Evolutionary conservation across 1,139 yeast species (phyloP), one percentile per base, ranked within the genome.

Genomic region (Taphrina wiesneri): DNA sequence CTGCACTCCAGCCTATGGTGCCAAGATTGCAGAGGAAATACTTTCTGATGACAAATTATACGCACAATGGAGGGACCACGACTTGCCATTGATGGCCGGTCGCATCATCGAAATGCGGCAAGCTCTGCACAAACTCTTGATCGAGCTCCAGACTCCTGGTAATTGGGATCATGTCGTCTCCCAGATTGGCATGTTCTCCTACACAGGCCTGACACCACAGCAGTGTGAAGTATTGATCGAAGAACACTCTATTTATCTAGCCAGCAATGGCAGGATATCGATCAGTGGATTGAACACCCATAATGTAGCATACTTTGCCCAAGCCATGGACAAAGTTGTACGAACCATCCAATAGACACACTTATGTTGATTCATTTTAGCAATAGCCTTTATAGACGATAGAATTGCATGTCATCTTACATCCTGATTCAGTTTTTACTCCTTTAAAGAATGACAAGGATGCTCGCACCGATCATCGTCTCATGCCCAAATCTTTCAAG

Each of bases 151-250:
- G 70, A 81, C 85, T 41, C 80, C 81, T 36, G 86, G 86, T 75
- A 82, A 84, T 75, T 93, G 98, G 98, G 88, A 86, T 68, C 96
- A 90, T 76, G 83, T 93, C 75, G 81, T 87, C 70, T 82, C 86
- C 74, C 98, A 93, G 78, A 88, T 95, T 77, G 99, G 99, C 74
- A 93, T 93, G 98, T 93, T 93, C 78, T 90, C 92, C 67, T 93
- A 83, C 81, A 92, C 97, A 51, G 97, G 97, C 13, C 83, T 93
- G 71, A 77, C 79, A 36, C 79, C 85, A 53, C 83, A 82, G 52
- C 96, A 90, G 77, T 93, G 89, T 59, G 80, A 84, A 66, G 79
- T 81, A 71, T 82, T 93, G 75, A 85, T 88, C 73, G 82, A 83
- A 66, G 85, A 89, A 74, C 87, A 80, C 78, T 87, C 90, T 51